Conservation (phyloP, 2,329 filamentous ascomycete genomes). For the Fusarium verrucosum region DNA sequence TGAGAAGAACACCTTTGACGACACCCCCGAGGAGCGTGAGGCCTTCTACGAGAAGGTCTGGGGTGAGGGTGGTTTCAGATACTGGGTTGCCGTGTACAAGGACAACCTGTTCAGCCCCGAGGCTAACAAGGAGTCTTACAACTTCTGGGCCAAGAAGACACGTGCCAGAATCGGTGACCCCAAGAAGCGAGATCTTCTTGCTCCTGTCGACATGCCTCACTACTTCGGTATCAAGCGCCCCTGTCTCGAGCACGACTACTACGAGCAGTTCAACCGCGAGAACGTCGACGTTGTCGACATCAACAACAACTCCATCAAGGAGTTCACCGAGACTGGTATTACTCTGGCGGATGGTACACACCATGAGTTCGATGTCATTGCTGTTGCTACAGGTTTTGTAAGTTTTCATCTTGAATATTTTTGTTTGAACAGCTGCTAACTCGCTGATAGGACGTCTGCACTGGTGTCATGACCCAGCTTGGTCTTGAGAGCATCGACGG, state of each 20-base stretch:
- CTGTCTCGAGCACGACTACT: conserved; percentile 56
- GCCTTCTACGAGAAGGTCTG: conserved; percentile 60
- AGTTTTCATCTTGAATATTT: conserved; percentile 31
- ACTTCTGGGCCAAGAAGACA: conserved; percentile 64
- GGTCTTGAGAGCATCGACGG: conserved; percentile 54
- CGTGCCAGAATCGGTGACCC: conserved; percentile 61
- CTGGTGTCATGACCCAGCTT: conserved; percentile 57
- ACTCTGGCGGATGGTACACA: conserved; percentile 52
- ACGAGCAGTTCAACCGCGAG: conserved; percentile 57
- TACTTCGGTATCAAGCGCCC: conserved; percentile 64
- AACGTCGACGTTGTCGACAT: conserved; percentile 56
- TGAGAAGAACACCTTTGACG: conserved; percentile 65
- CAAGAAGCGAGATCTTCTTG: conserved; percentile 59
- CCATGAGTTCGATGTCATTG: conserved; percentile 56
- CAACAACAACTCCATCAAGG: conserved; percentile 52
- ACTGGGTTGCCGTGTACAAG: conserved; percentile 64
- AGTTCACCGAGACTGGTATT: conserved; percentile 55
- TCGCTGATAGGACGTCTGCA: conserved; percentile 46
- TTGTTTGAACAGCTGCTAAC: neutral
- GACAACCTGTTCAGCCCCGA: conserved; percentile 58
- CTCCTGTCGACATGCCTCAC: conserved; percentile 61
- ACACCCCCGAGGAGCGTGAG: conserved; percentile 59
- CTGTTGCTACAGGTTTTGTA: conserved; percentile 58
- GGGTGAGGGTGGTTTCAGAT: conserved; percentile 63
- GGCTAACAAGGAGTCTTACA: conserved; percentile 63